Evolutionary conservation across 2,329 filamentous ascomycete species (phyloP), one percentile per base, ranked within the genome.

Genomic region (Rutstroemia sp.): DNA sequence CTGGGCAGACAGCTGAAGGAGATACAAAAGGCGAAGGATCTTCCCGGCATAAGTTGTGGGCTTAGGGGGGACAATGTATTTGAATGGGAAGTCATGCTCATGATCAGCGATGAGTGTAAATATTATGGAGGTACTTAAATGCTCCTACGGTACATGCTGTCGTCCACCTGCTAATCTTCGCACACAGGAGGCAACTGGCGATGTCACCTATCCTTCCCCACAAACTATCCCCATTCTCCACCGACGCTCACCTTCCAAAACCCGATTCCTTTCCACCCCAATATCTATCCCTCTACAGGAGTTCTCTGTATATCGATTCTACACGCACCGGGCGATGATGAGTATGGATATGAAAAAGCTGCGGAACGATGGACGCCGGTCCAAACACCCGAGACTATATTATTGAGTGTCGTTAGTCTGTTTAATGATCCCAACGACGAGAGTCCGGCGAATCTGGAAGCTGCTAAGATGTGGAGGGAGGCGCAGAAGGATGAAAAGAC

Each of bases 21-120:
- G 70, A 97, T 99, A 83, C 89, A 95, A 73, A 84, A 81, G 23
- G 86, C 89, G 71, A 92, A 91, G 70, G 91, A 96, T 72, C 87
- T 97, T 48, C 90, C 90, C 0, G 94, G 92, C 53, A 96, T 97
- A 68, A 96, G 91, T 60, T 95, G 90, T 67, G 94, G 94, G 0
- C 77, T 99, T 45, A 84, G 92, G 52, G 84, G 86, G 67, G 88
- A 88, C 71, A 95, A 95, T 70, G 84, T 97, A 9, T 96, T 96
- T 64, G 88, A 95, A 76, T 99, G 94, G 94, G 92, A 97, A 73
- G 91, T 97, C 19, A 96, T 96, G 88, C 83, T 99, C 59, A 97
- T 99, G 92, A 92, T 97, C 63, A 90, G 84, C 60, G 92, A 96
- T 66, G 2, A 73, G 89, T 4, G 90, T 88, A 69, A 89, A 88